These are phyloP conservation scores for Monosporozyma servazzii DNA, from an alignment of 805 yeast species.

Conservation along the genomic window DNA sequence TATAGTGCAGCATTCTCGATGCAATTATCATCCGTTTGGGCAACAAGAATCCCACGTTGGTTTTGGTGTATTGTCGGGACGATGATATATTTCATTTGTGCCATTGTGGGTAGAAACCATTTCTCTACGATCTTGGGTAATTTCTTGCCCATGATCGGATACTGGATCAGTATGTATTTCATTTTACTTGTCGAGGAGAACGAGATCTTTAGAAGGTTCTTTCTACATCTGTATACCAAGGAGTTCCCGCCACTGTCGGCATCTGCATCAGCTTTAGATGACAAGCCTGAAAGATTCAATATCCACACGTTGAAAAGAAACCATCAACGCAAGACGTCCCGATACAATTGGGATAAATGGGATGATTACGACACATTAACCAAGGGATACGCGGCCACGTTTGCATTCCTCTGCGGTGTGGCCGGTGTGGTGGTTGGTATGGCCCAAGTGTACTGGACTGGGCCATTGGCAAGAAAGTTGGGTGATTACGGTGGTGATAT, in stretches of 20 bases:
- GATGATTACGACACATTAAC: constrained; percentile 52
- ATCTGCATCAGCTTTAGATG: constrained; percentile 1
- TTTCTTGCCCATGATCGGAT: constrained; percentile 84
- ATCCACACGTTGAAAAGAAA: constrained; percentile 17
- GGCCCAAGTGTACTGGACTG: constrained; percentile 79
- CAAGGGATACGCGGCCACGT: constrained; percentile 59
- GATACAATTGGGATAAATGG: constrained; percentile 73
- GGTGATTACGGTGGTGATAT: constrained; percentile 72
- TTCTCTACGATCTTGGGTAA: constrained; percentile 67
- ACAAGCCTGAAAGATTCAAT: background rate
- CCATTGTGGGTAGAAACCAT: constrained; percentile 66
- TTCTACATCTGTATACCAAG: constrained; percentile 35
- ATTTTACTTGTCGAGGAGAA: constrained; percentile 67
- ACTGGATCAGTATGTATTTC: constrained; percentile 80
- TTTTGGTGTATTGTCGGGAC: constrained; percentile 59
- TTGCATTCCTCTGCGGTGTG: constrained; percentile 59
- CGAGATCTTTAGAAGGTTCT: constrained; percentile 48
- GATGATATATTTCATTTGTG: constrained; percentile 54
- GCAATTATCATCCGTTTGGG: constrained; percentile 48
- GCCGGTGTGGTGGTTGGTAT: constrained; percentile 81
- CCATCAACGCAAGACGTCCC: constrained; percentile 24
- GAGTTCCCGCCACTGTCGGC: too few relatives aligned
- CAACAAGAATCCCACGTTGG: constrained; percentile 70
- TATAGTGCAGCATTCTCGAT: constrained; percentile 76
- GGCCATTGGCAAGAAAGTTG: constrained; percentile 56